phyloP scores from a whole-genome alignment of 192 early-diverging fungal genomes.

The Umbelopsis sp. region DNA sequence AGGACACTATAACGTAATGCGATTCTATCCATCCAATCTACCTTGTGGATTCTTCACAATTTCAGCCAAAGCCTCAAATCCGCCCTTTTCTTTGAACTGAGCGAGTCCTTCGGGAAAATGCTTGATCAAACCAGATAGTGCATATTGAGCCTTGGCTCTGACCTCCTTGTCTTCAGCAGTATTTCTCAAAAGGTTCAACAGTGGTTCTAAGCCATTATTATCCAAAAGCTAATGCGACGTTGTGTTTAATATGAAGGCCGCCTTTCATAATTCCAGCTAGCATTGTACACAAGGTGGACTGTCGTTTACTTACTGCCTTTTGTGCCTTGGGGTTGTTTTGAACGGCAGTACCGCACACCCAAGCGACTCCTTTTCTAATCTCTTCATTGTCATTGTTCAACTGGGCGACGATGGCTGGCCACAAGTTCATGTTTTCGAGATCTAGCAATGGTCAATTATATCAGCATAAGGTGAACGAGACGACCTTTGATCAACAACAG shows the following conservation, averaged over 20 bases:
- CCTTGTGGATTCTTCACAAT: slow-evolving; percentile 51
- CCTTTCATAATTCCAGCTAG: not conserved
- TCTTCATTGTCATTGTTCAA: slow-evolving; percentile 50
- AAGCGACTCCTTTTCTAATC: slow-evolving; percentile 73
- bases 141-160: slow-evolving; percentile 71
- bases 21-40: slow-evolving; percentile 17
- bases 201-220: slow-evolving; percentile 46
- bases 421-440: slow-evolving; percentile 85
- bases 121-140: slow-evolving; percentile 68
- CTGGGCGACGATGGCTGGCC: slow-evolving; percentile 73
- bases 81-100: slow-evolving; percentile 54
- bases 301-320: slow-evolving; percentile 51
- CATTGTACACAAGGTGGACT: not conserved
- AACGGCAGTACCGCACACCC: slow-evolving; percentile 92
- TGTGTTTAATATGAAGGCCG: not conserved
- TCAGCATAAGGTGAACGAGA: too few relatives aligned
- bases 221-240: slow-evolving; percentile 41
- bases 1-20: too few relatives aligned
- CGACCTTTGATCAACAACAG: too few relatives aligned
- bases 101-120: slow-evolving; percentile 54
- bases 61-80: slow-evolving; percentile 43
- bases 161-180: slow-evolving; percentile 42
- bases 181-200: slow-evolving; percentile 48
- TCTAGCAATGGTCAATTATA: slow-evolving; percentile 44
- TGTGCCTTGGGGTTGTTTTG: slow-evolving; percentile 94